Conservation (phyloP, 23 red algal genomes). For the Gracilaria domingensis region DNA sequence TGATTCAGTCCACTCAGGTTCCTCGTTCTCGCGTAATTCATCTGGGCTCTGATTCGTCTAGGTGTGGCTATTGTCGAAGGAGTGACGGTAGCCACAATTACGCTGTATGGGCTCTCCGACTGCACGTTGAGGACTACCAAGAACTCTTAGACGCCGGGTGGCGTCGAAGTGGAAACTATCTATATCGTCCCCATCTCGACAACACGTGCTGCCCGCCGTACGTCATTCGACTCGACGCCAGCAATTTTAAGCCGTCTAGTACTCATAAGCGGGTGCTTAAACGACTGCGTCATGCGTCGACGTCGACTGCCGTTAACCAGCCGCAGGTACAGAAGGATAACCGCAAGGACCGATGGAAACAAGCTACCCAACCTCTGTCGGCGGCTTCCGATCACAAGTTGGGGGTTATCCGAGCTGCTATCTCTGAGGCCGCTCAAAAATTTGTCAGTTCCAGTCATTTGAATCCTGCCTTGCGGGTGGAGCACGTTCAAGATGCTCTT, state of each 20-base stretch:
- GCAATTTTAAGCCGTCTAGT: constrained; percentile 23
- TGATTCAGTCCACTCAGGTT: constrained; percentile 22
- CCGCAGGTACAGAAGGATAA: too few species aligned
- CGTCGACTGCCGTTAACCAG: neutral
- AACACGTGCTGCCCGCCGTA: constrained; percentile 89
- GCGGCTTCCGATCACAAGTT: neutral
- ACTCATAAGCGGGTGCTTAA: constrained; percentile 70
- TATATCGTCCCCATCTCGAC: constrained; percentile 81
- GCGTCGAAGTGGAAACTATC: constrained; percentile 86
- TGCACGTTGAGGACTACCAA: constrained; percentile 82
- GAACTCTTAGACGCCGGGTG: constrained; percentile 82
- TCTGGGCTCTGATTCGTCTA: constrained; percentile 40
- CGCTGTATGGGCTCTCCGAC: constrained; percentile 70
- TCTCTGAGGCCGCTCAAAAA: neutral
- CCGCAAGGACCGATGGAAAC: neutral
- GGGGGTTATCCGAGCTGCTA: neutral
- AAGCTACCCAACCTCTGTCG: too few species aligned
- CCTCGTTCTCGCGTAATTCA: constrained; percentile 41
- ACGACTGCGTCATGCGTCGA: constrained; percentile 36
- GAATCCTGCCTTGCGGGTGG: neutral
- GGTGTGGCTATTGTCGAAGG: constrained; percentile 57
- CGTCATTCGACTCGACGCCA: constrained; percentile 79
- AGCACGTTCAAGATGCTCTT: constrained; percentile 15
- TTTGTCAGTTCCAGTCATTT: neutral
- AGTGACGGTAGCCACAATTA: constrained; percentile 35